Percentiles rank a stretch among this genome's conserved stretches.
Evolutionary conservation across 2,329 filamentous ascomycete genomes (phyloP).

Genomic region (Metarhizium guizhouense): DNA sequence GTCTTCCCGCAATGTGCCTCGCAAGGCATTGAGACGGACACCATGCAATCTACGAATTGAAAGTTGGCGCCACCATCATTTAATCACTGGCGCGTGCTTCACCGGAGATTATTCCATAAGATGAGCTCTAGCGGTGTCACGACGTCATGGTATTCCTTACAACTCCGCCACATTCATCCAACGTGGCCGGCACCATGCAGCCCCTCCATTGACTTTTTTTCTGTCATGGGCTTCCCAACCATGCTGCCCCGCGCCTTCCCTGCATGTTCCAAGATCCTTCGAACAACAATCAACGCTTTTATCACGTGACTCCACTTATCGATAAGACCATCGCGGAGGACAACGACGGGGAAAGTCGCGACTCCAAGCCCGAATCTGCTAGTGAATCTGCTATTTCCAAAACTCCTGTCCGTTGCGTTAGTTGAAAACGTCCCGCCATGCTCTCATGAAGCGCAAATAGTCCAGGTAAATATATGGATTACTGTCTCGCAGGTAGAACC

Average conservation of each 20-base stretch:
- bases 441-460: not conserved
- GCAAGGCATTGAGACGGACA: not conserved
- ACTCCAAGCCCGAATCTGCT: not conserved
- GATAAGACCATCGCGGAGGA: not conserved
- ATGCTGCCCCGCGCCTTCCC: slow-evolving; percentile 2
- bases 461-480: not conserved
- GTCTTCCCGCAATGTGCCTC: not conserved
- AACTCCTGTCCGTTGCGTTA: not conserved
- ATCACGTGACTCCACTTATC: slow-evolving; percentile 5
- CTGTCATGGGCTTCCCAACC: not conserved
- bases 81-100: not conserved
- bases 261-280: slow-evolving; percentile 7
- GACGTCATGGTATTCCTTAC: not conserved
- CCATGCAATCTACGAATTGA: not conserved
- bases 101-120: not conserved
- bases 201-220: slow-evolving; percentile 14
- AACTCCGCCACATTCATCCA: not conserved
- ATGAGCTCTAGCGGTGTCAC: not conserved
- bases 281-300: not conserved
- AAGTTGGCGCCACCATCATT: not conserved
- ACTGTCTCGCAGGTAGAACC: not conserved
- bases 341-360: not conserved
- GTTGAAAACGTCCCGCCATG: not conserved
- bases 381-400: not conserved
- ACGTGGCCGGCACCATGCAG: slow-evolving; percentile 4